Evolutionary conservation across 116 monocot genomes (phyloP), one percentile per base, ranked within the genome.

Genomic region (Iris pallida): DNA sequence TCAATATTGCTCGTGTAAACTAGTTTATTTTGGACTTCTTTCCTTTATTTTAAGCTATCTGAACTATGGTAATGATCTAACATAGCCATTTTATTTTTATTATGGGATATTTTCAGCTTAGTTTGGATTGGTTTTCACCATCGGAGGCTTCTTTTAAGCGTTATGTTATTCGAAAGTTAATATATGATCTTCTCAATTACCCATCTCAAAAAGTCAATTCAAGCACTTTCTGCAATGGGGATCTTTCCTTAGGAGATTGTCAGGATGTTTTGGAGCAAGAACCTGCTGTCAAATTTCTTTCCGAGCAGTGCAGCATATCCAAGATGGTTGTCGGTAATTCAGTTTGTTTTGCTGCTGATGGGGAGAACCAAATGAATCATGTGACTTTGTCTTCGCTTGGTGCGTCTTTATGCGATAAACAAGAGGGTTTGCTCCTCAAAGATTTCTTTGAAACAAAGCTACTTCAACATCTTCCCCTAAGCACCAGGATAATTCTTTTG

Each of bases 211-310:
- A 30, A 30, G 30, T 30, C 30, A 30, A 30, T 53, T 41, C 69
- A 58, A 43, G 16, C 8, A 16, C 10, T 46, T 16, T 9, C 45
- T 12, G 45, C 46, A 57, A 45, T 69, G 42, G 5, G 8, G 7
- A 47, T 57, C 69, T 16, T 57, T 46, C 45, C 20, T 18, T 19
- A 11, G 46, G 43, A 13, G 2, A 2, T 12, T 1, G 5, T 13
- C 57, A 57, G 46, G 58, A 45, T 18, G 43, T 11, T 69, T 4
- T 58, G 8, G 46, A 57, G 1, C 57, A 57, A 11, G 57, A 69
- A 69, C 17, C 69, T 17, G 11, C n/a, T 45, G 57, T 57, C 0
- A 17, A 58, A 47, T 69, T 69, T 45, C 19, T 69, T 57, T 19
- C 69, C 6, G 46, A 55, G 45, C 69, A 69, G 43, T 69, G 15